Evolutionary conservation across 2,329 filamentous ascomycete species (phyloP).

Genomic region (Sporothrix phasma): DNA sequence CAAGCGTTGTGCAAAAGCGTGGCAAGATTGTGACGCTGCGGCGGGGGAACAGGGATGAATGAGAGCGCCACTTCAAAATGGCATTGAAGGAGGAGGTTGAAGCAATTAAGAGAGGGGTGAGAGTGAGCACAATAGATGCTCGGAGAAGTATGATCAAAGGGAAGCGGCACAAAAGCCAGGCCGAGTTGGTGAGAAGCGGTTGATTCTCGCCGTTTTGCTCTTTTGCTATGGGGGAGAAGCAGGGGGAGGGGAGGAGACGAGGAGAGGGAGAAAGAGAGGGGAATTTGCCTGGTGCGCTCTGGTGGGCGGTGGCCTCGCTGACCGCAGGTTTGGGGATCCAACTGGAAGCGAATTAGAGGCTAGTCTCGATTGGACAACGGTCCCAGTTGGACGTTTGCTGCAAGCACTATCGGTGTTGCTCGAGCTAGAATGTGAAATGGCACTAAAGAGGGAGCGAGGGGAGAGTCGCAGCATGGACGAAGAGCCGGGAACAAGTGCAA

Average conservation of each 20-base stretch:
- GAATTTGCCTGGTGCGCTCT: background rate
- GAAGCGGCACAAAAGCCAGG: constrained; percentile 1
- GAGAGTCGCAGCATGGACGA: background rate
- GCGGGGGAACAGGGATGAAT: background rate
- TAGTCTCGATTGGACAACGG: constrained; percentile 5
- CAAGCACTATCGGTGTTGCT: background rate
- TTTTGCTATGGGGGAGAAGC: background rate
- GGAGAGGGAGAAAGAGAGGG: constrained; percentile 1
- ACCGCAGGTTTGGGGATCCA: constrained; percentile 8
- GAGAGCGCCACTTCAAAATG: background rate
- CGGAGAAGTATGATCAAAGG: background rate
- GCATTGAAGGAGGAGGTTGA: background rate
- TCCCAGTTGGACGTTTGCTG: background rate
- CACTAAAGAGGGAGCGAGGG: background rate
- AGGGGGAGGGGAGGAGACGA: background rate
- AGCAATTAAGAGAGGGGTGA: background rate
- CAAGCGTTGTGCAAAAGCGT: background rate
- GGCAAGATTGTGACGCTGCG: background rate
- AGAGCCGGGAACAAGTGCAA: background rate
- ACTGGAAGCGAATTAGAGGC: constrained; percentile 4
- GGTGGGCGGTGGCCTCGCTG: constrained; percentile 7
- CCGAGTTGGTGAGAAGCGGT: background rate
- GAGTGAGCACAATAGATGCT: background rate
- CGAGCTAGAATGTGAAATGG: background rate
- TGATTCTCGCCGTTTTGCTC: background rate